These are phyloP conservation scores for Leccinum rimulosum DNA, from an alignment of 768 basidiomycete species.

Conservation along the genomic window DNA sequence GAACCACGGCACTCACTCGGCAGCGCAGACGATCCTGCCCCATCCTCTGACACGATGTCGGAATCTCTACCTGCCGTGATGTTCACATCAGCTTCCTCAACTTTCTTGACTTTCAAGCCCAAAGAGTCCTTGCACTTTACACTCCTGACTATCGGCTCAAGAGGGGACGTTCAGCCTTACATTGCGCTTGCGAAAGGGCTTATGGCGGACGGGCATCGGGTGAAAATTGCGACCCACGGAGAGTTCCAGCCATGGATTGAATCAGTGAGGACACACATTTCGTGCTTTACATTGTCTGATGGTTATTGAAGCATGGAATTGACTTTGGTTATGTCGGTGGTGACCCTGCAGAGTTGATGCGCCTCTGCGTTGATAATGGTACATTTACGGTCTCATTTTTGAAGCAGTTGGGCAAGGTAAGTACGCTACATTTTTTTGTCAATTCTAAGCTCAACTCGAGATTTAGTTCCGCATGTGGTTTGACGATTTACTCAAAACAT, in stretches of 20 bases:
- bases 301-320: conserved; percentile 74
- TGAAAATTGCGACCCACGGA: conserved; percentile 90
- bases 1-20: conserved; percentile 47
- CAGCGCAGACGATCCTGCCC: conserved; percentile 40
- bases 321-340: conserved; percentile 94
- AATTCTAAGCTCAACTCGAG: conserved; percentile 4
- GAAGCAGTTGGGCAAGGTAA: conserved; percentile 85
- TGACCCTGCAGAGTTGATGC: conserved; percentile 96
- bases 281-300: conserved; percentile 5
- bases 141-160: conserved; percentile 92
- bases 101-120: conserved; percentile 96
- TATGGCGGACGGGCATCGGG: conserved; percentile 84
- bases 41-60: conserved; percentile 53
- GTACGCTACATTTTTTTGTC: conserved; percentile 2
- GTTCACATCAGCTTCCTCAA: conserved; percentile 95
- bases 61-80: conserved; percentile 85
- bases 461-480: conserved; percentile 93
- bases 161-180: conserved; percentile 98
- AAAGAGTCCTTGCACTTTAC: conserved; percentile 83
- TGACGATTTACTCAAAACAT: conserved; percentile 91
- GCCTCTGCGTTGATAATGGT: conserved; percentile 97
- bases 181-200: conserved; percentile 93
- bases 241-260: conserved; percentile 97
- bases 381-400: conserved; percentile 95
- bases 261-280: conserved; percentile 55